Evolutionary conservation across 1,284 basidiomycete species (phyloP).

Genomic region (Thecaphora frezii): DNA sequence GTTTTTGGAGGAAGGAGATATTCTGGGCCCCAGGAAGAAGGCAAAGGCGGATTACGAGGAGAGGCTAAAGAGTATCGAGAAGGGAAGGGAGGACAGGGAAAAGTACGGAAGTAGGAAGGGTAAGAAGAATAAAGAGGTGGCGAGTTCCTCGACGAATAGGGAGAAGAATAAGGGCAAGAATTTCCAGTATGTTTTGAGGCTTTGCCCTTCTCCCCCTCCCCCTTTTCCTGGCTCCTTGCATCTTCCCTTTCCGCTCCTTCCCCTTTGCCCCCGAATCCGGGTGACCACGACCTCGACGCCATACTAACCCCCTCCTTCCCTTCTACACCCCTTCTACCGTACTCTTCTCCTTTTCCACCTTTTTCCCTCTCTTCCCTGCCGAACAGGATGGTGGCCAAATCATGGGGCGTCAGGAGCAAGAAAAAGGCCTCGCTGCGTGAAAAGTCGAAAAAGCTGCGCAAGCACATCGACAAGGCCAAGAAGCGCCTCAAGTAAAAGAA

Average conservation of each 20-base stretch:
- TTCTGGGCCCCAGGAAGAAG: constrained; percentile 91
- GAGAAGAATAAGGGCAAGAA: constrained; percentile 55
- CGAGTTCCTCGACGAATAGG: constrained; percentile 46
- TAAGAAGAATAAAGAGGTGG: constrained; percentile 56
- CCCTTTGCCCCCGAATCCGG: too few relatives aligned
- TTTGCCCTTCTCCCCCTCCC: not conserved
- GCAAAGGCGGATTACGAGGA: constrained; percentile 92
- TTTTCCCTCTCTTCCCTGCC: not conserved
- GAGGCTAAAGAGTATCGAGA: constrained; percentile 84
- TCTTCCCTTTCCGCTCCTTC: too few relatives aligned
- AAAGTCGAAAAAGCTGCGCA: constrained; percentile 46
- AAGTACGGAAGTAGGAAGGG: constrained; percentile 72
- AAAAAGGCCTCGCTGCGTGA: constrained; percentile 54
- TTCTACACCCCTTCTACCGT: too few relatives aligned
- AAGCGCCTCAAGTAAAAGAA: constrained; percentile 48
- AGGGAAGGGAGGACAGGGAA: constrained; percentile 90
- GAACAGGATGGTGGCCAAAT: constrained; percentile 44
- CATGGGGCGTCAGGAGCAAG: constrained; percentile 52
- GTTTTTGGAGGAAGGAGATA: constrained; percentile 61
- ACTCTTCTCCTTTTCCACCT: not conserved
- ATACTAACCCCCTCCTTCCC: too few relatives aligned
- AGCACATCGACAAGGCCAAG: constrained; percentile 51
- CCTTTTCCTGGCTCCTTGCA: too few relatives aligned
- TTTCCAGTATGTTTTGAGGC: constrained; percentile 31
- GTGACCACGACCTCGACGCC: too few relatives aligned